These are phyloP conservation scores for Trypanosomatidae sp. DNA, from an alignment of 208 protist genomes.

Conservation along the genomic window DNA sequence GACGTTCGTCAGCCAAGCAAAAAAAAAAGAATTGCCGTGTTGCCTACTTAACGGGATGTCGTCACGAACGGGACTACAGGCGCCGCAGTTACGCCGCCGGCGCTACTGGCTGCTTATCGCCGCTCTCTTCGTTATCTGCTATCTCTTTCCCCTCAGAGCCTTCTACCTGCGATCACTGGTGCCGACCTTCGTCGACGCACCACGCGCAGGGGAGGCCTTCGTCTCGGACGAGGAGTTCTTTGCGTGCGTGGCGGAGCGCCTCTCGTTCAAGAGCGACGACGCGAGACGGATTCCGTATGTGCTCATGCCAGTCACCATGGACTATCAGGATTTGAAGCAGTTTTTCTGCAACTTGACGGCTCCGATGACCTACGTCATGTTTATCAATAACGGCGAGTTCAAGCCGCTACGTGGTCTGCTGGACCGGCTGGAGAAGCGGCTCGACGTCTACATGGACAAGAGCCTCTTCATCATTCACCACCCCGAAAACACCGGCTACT, in stretches of 20 bases:
- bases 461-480: slow-evolving; percentile 26
- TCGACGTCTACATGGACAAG: slow-evolving; percentile 2
- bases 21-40: too few relatives aligned
- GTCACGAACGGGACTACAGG: too few relatives aligned
- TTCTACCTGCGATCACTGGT: not conserved
- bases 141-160: not conserved
- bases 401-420: slow-evolving; percentile 9
- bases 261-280: slow-evolving; percentile 10
- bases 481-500: slow-evolving; percentile 32
- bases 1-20: too few relatives aligned
- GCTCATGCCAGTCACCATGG: slow-evolving; percentile 35
- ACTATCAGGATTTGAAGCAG: slow-evolving; percentile 36
- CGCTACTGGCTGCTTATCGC: too few relatives aligned
- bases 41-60: too few relatives aligned
- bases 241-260: slow-evolving; percentile 16
- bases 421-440: not conserved
- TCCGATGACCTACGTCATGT: slow-evolving; percentile 39
- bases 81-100: too few relatives aligned
- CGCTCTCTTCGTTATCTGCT: slow-evolving; percentile 14
- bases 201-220: slow-evolving; percentile 20
- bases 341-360: slow-evolving; percentile 34
- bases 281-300: slow-evolving; percentile 27
- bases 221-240: slow-evolving; percentile 25
- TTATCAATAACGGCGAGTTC: slow-evolving; percentile 39
- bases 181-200: slow-evolving; percentile 6